phyloP scores from a whole-genome alignment of 2,329 filamentous ascomycete species.

The Colletotrichum kahawae region DNA sequence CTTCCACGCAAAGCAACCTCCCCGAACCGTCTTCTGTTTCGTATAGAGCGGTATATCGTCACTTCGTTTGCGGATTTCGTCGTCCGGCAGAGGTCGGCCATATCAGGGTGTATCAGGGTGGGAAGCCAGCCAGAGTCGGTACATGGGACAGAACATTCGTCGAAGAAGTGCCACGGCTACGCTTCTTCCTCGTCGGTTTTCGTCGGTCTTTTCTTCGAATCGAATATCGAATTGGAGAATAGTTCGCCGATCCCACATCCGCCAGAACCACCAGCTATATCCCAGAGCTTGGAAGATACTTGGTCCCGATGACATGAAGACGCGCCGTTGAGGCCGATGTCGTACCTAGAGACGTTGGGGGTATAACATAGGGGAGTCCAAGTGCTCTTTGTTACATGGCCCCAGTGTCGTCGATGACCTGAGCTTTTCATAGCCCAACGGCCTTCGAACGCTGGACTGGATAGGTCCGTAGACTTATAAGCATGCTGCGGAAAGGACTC shows the following conservation, averaged over 20 bases:
- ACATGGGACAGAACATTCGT: neutral
- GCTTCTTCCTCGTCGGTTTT: neutral
- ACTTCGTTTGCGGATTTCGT: neutral
- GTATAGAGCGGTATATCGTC: neutral
- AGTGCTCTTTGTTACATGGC: neutral
- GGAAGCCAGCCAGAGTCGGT: neutral
- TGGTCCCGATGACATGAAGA: neutral
- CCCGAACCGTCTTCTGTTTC: neutral
- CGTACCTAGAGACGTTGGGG: neutral
- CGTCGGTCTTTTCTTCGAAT: neutral
- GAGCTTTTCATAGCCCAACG: neutral
- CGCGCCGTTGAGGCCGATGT: neutral
- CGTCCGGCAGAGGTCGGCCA: neutral
- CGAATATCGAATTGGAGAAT: neutral
- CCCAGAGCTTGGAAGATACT: neutral
- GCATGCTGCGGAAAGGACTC: neutral
- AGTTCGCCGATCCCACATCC: neutral
- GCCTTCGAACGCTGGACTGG: neutral
- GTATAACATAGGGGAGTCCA: neutral
- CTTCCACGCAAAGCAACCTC: neutral
- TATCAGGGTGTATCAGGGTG: neutral
- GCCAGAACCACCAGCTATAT: neutral
- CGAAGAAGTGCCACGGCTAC: neutral
- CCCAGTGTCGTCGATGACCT: neutral
- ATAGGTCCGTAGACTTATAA: neutral